phyloP scores from a whole-genome alignment of 306 rosid species.

The Spatholobus suberectus region DNA sequence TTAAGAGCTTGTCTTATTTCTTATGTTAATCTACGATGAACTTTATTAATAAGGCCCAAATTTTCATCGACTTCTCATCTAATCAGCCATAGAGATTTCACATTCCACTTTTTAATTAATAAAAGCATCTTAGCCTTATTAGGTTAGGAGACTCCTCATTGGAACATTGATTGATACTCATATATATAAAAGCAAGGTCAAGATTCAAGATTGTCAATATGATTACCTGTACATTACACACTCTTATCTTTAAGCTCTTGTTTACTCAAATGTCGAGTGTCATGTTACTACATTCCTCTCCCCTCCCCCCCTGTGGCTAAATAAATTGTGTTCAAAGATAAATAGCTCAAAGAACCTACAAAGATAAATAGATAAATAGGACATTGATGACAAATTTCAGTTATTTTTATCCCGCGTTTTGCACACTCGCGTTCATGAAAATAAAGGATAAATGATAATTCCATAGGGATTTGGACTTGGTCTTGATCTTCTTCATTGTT shows the following conservation, averaged over 20 bases:
- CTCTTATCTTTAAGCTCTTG: no score
- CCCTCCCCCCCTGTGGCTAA: no score
- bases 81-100: no score
- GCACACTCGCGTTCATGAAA: slow-evolving; percentile 35
- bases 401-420: slow-evolving; percentile 16
- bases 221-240: no score
- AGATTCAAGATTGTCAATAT: no score
- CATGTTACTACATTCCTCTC: no score
- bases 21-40: background rate
- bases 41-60: background rate
- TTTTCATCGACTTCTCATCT: background rate
- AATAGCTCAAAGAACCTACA: slow-evolving; percentile 38
- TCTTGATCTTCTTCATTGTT: slow-evolving; percentile 36
- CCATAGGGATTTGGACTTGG: slow-evolving; percentile 56
- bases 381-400: background rate
- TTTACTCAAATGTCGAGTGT: no score
- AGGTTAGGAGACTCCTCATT: no score
- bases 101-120: no score
- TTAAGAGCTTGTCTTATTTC: no score
- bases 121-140: background rate
- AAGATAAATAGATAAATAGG: slow-evolving; percentile 26
- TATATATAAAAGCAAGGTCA: no score
- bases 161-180: no score
- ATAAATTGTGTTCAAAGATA: background rate
- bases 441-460: slow-evolving; percentile 36